Evolutionary conservation across 352 stramenopile species (phyloP).

Genomic region (Phytophthora cactorum): DNA sequence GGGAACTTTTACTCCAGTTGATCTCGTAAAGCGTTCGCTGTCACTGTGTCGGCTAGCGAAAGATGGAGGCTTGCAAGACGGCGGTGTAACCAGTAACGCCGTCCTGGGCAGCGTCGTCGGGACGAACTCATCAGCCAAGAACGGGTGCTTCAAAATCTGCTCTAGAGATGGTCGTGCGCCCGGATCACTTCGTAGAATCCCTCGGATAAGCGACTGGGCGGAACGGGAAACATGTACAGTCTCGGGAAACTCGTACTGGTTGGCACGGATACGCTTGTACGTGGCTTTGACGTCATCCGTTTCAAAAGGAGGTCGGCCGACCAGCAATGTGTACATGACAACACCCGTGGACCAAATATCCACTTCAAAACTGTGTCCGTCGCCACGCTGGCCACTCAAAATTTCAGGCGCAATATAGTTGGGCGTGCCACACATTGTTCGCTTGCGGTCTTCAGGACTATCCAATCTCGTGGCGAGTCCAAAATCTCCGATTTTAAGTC

Average conservation of each 20-base stretch:
- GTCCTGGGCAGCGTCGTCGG: constrained; percentile 62
- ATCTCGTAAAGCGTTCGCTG: constrained; percentile 30
- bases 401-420: constrained; percentile 96
- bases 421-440: constrained; percentile 96
- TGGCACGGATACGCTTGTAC: constrained; percentile 97
- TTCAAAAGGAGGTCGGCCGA: constrained; percentile 98
- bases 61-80: constrained; percentile 53
- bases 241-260: constrained; percentile 96
- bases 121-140: constrained; percentile 69
- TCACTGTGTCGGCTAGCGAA: constrained; percentile 31
- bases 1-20: constrained; percentile 29
- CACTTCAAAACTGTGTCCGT: constrained; percentile 98
- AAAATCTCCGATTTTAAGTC: constrained; percentile 98
- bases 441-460: constrained; percentile 92
- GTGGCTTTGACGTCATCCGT: constrained; percentile 98
- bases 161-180: constrained; percentile 69
- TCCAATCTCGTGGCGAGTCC: constrained; percentile 90
- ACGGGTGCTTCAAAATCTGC: constrained; percentile 83
- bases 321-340: constrained; percentile 97
- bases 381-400: constrained; percentile 86
- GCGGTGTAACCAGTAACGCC: constrained; percentile 76
- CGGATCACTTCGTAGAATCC: constrained; percentile 79
- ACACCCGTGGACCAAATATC: constrained; percentile 98
- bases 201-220: constrained; percentile 76
- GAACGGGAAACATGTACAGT: constrained; percentile 85